Percentiles rank a stretch among this genome's conserved stretches.
These are phyloP conservation scores for Graphilbum sp. DNA, from an alignment of 2,329 filamentous ascomycete genomes.

Conservation along the genomic window DNA sequence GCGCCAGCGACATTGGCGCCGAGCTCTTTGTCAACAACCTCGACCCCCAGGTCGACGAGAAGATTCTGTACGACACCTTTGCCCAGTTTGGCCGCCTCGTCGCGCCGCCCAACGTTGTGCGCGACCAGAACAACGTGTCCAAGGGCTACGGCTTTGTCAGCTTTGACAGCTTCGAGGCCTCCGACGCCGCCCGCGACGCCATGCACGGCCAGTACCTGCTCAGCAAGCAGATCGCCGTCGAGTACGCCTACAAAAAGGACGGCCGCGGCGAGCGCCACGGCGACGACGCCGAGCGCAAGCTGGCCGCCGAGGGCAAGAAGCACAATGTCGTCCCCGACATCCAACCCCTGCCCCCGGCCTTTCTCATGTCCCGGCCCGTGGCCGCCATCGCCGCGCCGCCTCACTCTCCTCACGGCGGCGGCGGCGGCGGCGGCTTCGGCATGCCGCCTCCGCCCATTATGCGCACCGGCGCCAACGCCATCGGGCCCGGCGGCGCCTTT, in stretches of 20 bases:
- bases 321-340: constrained; percentile 78
- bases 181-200: constrained; percentile 76
- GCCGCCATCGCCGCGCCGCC: constrained; percentile 12
- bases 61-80: constrained; percentile 88
- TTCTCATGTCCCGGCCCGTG: constrained; percentile 35
- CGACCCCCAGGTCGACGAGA: constrained; percentile 87
- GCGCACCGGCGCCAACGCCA: constrained; percentile 4
- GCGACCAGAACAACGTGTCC: constrained; percentile 73
- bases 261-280: constrained; percentile 94
- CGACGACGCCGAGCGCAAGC: constrained; percentile 79
- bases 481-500: not conserved
- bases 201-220: constrained; percentile 95
- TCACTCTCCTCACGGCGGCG: constrained; percentile 7
- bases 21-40: constrained; percentile 96
- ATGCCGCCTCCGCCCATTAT: not conserved
- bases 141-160: constrained; percentile 97
- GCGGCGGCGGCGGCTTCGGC: constrained; percentile 6
- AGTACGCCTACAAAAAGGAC: constrained; percentile 99
- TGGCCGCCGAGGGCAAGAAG: constrained; percentile 83
- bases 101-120: constrained; percentile 74
- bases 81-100: constrained; percentile 78
- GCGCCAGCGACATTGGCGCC: constrained; percentile 81
- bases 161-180: constrained; percentile 83
- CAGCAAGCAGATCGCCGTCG: constrained; percentile 90
- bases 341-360: constrained; percentile 58